phyloP scores from a whole-genome alignment of 768 basidiomycete species.

The Hygrocybe punicea region DNA sequence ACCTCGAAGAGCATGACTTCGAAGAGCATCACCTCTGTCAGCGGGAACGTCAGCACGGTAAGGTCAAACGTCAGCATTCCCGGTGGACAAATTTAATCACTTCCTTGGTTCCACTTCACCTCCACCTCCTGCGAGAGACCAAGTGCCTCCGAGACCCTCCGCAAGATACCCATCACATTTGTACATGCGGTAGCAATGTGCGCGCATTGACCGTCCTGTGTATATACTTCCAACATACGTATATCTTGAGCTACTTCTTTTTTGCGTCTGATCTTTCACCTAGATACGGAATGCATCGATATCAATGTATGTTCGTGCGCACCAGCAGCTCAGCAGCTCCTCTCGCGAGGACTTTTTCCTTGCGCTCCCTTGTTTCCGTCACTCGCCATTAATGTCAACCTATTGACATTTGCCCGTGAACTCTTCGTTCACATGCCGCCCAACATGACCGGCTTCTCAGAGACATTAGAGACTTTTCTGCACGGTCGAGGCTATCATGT shows the following conservation, averaged over 20 bases:
- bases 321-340: slow-evolving; percentile 20
- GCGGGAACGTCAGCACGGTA: neutral
- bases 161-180: neutral
- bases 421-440: slow-evolving; percentile 27
- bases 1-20: too few relatives aligned
- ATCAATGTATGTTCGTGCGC: slow-evolving; percentile 12
- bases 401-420: slow-evolving; percentile 26
- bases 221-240: slow-evolving; percentile 7
- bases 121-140: neutral
- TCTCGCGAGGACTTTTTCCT: slow-evolving; percentile 26
- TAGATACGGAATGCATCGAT: slow-evolving; percentile 4
- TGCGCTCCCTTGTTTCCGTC: slow-evolving; percentile 28
- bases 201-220: neutral
- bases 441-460: slow-evolving; percentile 27
- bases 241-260: neutral
- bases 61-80: neutral
- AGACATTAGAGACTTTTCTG: slow-evolving; percentile 25
- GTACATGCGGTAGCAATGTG: neutral
- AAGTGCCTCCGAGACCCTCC: neutral
- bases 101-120: neutral
- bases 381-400: slow-evolving; percentile 30
- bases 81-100: neutral
- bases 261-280: neutral
- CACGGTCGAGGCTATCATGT: slow-evolving; percentile 19
- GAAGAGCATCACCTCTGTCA: too few relatives aligned